Base-by-base conservation (phyloP, 2,329 filamentous ascomycete genomes). In the Alternaria rosae region DNA sequence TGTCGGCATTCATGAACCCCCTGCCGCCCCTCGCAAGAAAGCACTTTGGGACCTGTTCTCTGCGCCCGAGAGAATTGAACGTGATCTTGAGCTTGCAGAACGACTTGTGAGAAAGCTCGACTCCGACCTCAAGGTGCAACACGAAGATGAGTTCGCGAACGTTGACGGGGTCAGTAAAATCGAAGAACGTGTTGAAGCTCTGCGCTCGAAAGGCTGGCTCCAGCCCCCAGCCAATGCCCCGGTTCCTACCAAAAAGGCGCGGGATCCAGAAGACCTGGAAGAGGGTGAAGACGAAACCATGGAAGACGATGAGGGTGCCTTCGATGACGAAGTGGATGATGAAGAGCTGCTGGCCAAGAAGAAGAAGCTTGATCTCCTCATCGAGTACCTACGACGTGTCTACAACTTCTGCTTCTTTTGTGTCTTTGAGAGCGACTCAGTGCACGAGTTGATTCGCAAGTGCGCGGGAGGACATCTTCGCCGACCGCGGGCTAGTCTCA, bases 391-490 rank as follows among this genome's bases (percentile, higher is more conserved):
- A 62, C 93, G 95, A 54, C 90, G 95, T 15, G 95, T 99, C 54
- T 97, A 96, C 85, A 97, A 95, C 81, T 98, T 99, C 82, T 99
- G 95, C 83, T 97, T 99, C 85, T 99, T 98, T 84, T 99, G 95
- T 78, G 96, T 99, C 6, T 98, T 99, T 70, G 95, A 99, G 81
- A 95, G 93, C 75, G 95, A 99, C 79, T 98, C 94, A 0, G 90
- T 98, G 21, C 95, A 99, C 75, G 95, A 99, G 81, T 85, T 99
- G 68, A 94, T 92, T 42, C 89, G 95, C 62, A 98, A 99, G 81
- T 99, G 95, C 72, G 93, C 95, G 25, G 95, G 95, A 43, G 95
- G 95, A n/a, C 95, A 99, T 84, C 88, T 99, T 64, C 92, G 95
- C 65, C 90, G 95, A 51, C 95, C 95, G 41, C 88, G 94, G 59